A percentile compares a stretch with the other conserved stretches of the same genome.
These are phyloP conservation scores for Citrus mangshanensis DNA, from an alignment of 345 rosid species.

Conservation along the genomic window DNA sequence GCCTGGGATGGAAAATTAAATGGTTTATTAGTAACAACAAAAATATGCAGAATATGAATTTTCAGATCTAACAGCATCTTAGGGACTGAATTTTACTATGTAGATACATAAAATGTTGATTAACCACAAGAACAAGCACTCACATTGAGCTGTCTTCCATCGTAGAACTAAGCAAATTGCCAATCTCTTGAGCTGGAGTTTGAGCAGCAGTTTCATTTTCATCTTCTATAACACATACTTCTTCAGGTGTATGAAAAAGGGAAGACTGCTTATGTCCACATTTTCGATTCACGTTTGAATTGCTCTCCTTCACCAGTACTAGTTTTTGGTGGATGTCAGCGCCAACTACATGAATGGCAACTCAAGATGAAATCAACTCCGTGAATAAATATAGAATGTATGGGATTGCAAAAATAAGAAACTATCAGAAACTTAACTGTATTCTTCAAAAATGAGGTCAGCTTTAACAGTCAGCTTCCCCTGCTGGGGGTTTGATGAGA, in stretches of 20 bases:
- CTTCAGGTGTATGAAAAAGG: constrained; percentile 37
- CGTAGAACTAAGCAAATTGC: constrained; percentile 22
- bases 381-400: neutral
- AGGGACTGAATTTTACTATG: neutral
- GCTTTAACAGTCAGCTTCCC: constrained; percentile 74
- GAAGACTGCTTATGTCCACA: constrained; percentile 34
- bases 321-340: constrained; percentile 70
- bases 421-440: constrained; percentile 46
- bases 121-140: constrained; percentile 23
- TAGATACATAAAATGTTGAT: neutral
- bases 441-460: constrained; percentile 80
- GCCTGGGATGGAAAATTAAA: constrained; percentile 48
- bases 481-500: constrained; percentile 41
- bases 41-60: neutral
- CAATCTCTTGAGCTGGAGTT: constrained; percentile 18
- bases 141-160: constrained; percentile 32
- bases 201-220: constrained; percentile 30
- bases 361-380: neutral
- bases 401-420: constrained; percentile 4
- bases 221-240: constrained; percentile 35
- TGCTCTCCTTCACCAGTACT: constrained; percentile 39
- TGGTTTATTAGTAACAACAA: neutral
- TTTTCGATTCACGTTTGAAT: constrained; percentile 22
- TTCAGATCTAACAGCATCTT: neutral
- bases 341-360: constrained; percentile 56